Conservation (phyloP, 192 early-diverging fungal species). For the Coemansia sp. region DNA sequence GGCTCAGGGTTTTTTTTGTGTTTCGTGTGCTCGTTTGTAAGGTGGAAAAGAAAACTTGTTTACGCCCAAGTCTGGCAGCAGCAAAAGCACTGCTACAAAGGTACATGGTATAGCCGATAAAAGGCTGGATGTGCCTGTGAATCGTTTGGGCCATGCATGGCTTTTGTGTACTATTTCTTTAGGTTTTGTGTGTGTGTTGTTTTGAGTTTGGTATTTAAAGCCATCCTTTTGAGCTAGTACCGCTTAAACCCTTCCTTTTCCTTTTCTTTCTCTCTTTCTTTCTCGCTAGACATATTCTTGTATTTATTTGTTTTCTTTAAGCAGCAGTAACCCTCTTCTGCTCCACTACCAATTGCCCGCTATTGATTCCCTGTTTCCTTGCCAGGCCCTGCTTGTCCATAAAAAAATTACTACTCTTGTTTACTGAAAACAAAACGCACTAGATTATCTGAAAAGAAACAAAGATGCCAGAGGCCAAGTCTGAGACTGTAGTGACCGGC, state of each 20-base stretch:
- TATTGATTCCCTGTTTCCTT: too few species aligned
- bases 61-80: background rate
- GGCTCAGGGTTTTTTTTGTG: background rate
- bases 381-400: too few species aligned
- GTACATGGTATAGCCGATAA: too few species aligned
- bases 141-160: too few species aligned
- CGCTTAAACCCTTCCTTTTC: slow-evolving; percentile 1
- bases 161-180: background rate
- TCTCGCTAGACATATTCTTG: background rate
- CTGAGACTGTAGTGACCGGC: background rate
- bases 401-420: background rate
- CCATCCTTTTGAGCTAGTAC: background rate
- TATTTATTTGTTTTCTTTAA: background rate
- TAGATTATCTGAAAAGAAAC: background rate
- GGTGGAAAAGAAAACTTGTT: too few species aligned
- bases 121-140: too few species aligned
- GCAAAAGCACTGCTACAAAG: too few species aligned
- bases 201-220: too few species aligned
- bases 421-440: background rate
- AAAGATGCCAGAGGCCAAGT: slow-evolving; percentile 16
- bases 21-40: background rate
- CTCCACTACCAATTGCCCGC: too few species aligned
- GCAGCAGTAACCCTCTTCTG: background rate
- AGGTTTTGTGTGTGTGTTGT: too few species aligned
- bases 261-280: background rate